Evolutionary conservation across 2,329 filamentous ascomycete genomes (phyloP), one percentile per base, ranked within the genome.

Genomic region (Cladorrhinum sp.): DNA sequence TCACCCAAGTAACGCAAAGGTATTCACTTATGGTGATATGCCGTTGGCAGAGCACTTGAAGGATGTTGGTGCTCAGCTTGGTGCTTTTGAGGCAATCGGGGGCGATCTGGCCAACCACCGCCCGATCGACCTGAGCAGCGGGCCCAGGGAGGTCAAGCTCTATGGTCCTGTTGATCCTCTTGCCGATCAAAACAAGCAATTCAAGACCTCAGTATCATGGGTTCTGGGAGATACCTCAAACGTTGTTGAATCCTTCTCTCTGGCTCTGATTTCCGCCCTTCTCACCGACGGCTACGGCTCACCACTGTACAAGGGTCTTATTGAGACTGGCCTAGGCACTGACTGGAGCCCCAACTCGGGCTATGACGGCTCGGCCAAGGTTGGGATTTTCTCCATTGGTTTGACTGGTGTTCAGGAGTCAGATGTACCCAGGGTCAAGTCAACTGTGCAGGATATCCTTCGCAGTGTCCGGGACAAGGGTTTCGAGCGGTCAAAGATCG

Each of bases 271-370:
- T 32, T 91, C 91, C 3, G 92, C 89, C 1, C 78, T 99, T 16
- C 77, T 99, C 9, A 88, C 96, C 77, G 93, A 96, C 72, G 95
- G 95, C 4, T 99, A 98, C 72, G 93, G 95, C 13, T 97, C 95
- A 5, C 95, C 95, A 0, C 77, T 99, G 59, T 98, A 98, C 73
- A 88, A 88, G 63, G 91, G 89, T 1, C 79, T 99, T 61, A 90
- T 99, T 57, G 93, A 98, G 73, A 86, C 89, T 51, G 93, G 92
- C 0, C 83, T 99, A 41, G 95, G 95, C 22, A 91, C 92, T 0
- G 93, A 96, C 69, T 99, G 92, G 78, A 96, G 92, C 56, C 92
- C 95, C 2, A 99, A 99, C 71, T 91, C 92, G 1, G 95, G 95
- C 12, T 96, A 95, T 68, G 93, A 97, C 71, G 85, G 84, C 57